Evolutionary conservation across 2,329 filamentous ascomycete species (phyloP), one percentile per base, ranked within the genome.

Genomic region (Xylariales sp.): DNA sequence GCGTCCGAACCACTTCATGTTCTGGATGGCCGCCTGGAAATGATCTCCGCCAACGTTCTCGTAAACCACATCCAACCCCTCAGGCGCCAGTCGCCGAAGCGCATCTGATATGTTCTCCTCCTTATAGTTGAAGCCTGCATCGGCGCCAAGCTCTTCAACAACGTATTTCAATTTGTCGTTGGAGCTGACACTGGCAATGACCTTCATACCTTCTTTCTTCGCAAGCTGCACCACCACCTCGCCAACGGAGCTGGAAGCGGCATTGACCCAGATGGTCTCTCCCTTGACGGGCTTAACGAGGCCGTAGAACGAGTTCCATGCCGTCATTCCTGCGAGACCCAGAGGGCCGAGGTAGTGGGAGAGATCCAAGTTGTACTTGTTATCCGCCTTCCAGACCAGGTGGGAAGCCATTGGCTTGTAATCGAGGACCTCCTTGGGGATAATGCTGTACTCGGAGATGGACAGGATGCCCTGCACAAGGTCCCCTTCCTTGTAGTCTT

Each of bases 231-330:
- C 34, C 10, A 37, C 34, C 12, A 37, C 8, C 34, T 37, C 34
- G 4, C 34, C 34, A 6, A 37, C 34, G 3, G 34, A 37, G 25
- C 34, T 37, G 25, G 24, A 17, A 16, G 34, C 34, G 24, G 34
- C 34, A 13, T 37, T 37, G 34, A 37, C 34, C 34, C 34, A 37
- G 25, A 37, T 37, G 16, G 34, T 37, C 25, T 37, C 20, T 17
- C 34, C 34, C 25, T 37, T 37, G 24, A 29, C 34, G 15, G 34
- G 34, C 25, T 37, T 37, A 8, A 37, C 34, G 24, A 37, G 24
- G 34, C 34, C 34, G n/a, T 37, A 37, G 34, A 37, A 37, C 13
- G 34, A 37, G 34, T 37, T 37, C 34, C 34, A 37, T 6, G 34
- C 34, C 11, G 34, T 37, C 34, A 37, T 37, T 10, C 34, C 34